A percentile compares a stretch with the other conserved stretches of the same genome.
phyloP scores from a whole-genome alignment of 2,329 filamentous ascomycete genomes.

The Neopestalotiopsis sp. region DNA sequence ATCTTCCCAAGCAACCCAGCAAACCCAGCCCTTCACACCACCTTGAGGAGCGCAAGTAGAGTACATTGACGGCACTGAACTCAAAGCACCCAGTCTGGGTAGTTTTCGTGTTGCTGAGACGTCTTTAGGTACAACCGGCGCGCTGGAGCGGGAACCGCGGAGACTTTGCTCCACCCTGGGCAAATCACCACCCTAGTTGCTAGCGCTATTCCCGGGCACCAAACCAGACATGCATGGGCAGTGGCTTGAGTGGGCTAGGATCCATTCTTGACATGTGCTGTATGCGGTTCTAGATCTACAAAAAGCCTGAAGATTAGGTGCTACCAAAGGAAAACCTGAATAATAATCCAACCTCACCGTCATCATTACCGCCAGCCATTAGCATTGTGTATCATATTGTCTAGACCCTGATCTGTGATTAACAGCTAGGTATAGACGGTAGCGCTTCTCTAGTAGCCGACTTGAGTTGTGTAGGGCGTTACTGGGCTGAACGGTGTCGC shows the following conservation, averaged over 20 bases:
- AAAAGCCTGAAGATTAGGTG: no score
- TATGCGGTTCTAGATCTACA: not conserved
- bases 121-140: not conserved
- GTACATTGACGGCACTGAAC: not conserved
- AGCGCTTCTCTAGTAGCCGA: not conserved
- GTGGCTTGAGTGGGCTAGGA: not conserved
- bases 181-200: not conserved
- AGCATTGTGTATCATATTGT: no score
- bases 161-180: conserved; percentile 14
- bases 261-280: not conserved
- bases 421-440: not conserved
- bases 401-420: not conserved
- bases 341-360: no score
- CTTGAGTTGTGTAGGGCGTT: not conserved
- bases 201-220: not conserved
- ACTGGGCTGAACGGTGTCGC: not conserved
- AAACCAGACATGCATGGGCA: not conserved
- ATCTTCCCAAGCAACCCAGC: not conserved
- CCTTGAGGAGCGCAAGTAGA: not conserved
- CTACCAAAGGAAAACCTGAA: no score
- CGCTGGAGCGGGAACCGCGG: not conserved
- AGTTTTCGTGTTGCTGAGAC: not conserved
- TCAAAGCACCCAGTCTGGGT: not conserved
- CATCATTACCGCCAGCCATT: no score
- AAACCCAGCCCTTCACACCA: not conserved